Percentiles rank a stretch among this genome's conserved stretches.
These are phyloP conservation scores for Neolentinus lepideus DNA, from an alignment of 1,284 basidiomycete genomes.

Conservation along the genomic window DNA sequence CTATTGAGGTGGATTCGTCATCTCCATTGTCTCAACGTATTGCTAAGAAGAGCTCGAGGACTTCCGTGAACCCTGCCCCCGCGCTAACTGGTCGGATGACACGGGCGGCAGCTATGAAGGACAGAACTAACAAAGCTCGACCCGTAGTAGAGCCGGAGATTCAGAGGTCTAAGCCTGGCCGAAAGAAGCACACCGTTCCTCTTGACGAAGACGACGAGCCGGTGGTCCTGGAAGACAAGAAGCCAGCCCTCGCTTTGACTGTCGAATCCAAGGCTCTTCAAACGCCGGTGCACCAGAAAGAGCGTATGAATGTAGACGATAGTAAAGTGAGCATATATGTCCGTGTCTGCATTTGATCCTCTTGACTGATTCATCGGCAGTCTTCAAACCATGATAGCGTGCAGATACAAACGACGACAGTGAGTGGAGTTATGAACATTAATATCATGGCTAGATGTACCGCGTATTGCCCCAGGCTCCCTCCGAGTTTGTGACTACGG, in stretches of 20 bases:
- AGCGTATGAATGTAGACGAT: not conserved
- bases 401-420: too few relatives aligned
- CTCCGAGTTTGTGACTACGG: not conserved
- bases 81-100: not conserved
- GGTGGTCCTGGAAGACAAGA: not conserved
- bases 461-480: not conserved
- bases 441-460: too few relatives aligned
- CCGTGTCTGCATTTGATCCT: too few relatives aligned
- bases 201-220: not conserved
- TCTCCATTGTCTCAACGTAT: not conserved
- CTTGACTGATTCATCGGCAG: too few relatives aligned
- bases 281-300: not conserved
- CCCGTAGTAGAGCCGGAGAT: not conserved
- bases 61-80: not conserved
- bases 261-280: not conserved
- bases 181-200: not conserved
- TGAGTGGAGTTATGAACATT: too few relatives aligned
- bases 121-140: not conserved
- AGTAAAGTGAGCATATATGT: not conserved
- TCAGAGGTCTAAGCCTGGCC: not conserved
- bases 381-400: too few relatives aligned
- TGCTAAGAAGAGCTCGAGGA: not conserved
- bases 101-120: not conserved
- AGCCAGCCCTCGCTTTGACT: not conserved
- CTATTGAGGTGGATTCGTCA: not conserved